Evolutionary conservation across 2,329 filamentous ascomycete genomes (phyloP).

Genomic region (Bipolaris oryzae): DNA sequence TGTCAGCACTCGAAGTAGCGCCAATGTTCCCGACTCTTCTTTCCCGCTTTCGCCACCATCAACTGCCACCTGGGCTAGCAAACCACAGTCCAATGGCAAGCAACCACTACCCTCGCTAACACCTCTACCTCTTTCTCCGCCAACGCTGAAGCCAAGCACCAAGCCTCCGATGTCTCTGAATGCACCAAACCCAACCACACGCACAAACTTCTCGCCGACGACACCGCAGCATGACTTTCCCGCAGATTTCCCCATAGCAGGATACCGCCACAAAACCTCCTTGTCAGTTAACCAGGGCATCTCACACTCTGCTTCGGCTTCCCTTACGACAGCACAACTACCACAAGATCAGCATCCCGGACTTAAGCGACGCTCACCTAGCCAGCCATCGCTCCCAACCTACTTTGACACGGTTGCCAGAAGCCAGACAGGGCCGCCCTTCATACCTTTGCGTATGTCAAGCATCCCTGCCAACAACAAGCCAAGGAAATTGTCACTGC

Average conservation of each 20-base stretch:
- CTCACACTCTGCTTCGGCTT: conserved; percentile 34
- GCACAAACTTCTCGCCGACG: conserved; percentile 38
- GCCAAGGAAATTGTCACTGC: conserved; percentile 42
- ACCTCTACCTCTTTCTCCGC: conserved; percentile 43
- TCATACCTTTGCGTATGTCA: conserved; percentile 44
- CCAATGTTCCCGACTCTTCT: conserved; percentile 26
- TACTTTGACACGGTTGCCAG: conserved; percentile 21
- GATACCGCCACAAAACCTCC: conserved; percentile 16
- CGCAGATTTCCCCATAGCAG: conserved; percentile 19
- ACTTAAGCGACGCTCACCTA: conserved; percentile 28
- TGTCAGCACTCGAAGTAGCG: conserved; percentile 20
- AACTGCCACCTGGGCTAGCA: conserved; percentile 24
- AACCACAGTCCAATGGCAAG: conserved; percentile 20
- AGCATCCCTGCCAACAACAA: conserved; percentile 41
- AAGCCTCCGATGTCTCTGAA: conserved; percentile 40
- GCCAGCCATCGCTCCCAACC: conserved; percentile 28
- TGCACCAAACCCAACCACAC: conserved; percentile 41
- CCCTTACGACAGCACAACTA: conserved; percentile 15
- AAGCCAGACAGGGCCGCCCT: conserved; percentile 25
- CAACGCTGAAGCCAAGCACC: conserved; percentile 42
- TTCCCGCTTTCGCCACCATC: conserved; percentile 34
- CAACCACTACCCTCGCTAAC: conserved; percentile 31
- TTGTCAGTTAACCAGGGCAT: neutral
- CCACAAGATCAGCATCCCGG: conserved; percentile 3
- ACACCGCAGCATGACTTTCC: conserved; percentile 21